Conservation (phyloP, 768 basidiomycete species). For the Dictyophora rubrovolvata region DNA sequence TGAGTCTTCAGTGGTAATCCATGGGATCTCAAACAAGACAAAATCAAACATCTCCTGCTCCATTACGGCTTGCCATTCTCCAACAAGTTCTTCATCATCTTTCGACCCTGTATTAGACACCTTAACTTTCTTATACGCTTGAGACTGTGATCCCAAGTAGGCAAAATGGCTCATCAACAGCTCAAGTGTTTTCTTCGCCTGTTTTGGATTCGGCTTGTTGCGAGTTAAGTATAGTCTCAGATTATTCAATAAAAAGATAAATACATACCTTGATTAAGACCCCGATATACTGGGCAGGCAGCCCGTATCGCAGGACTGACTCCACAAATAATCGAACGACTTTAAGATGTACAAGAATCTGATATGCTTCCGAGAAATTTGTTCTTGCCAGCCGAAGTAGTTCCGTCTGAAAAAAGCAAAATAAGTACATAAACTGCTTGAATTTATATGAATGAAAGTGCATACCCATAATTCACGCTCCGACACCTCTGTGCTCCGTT, state of each 20-base stretch:
- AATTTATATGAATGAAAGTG: conserved; percentile 2
- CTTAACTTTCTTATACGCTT: conserved; percentile 34
- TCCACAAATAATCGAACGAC: conserved; percentile 72
- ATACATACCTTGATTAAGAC: conserved; percentile 62
- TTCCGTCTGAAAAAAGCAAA: conserved; percentile 53
- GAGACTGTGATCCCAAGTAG: conserved; percentile 69
- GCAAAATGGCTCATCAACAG: conserved; percentile 67
- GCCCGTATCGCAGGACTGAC: conserved; percentile 88
- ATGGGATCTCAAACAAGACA: conserved; percentile 87
- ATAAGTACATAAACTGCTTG: neutral
- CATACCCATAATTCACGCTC: conserved; percentile 97
- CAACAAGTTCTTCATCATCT: conserved; percentile 58
- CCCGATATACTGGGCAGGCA: conserved; percentile 85
- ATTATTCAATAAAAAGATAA: neutral
- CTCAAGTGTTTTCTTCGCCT: conserved; percentile 66
- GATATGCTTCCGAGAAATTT: conserved; percentile 95
- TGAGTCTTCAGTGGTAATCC: conserved; percentile 36
- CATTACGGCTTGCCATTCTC: conserved; percentile 87
- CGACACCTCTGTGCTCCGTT: conserved; percentile 67
- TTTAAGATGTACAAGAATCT: conserved; percentile 89
- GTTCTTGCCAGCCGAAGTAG: conserved; percentile 73
- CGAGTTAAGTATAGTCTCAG: neutral
- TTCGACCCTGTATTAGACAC: conserved; percentile 25
- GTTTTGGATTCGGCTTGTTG: conserved; percentile 74
- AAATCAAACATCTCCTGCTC: conserved; percentile 97